phyloP scores from a whole-genome alignment of 1,284 basidiomycete genomes.

The Cystobasidiaceae sp. region DNA sequence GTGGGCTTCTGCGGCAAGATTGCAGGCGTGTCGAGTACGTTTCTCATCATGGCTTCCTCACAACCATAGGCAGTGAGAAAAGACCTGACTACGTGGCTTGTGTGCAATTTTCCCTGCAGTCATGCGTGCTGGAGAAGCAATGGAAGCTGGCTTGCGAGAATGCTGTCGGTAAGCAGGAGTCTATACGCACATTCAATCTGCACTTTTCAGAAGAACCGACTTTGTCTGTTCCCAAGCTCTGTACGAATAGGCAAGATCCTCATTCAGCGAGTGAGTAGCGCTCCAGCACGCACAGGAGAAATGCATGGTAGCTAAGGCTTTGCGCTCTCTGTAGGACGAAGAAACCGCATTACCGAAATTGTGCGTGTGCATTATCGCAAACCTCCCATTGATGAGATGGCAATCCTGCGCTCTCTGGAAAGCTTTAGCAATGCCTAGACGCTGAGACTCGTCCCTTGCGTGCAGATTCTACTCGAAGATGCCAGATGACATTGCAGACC shows the following conservation, averaged over 20 bases:
- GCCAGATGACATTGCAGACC: slow-evolving; percentile 82
- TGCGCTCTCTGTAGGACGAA: slow-evolving; percentile 64
- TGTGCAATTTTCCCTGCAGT: slow-evolving; percentile 59
- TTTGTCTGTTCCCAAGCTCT: slow-evolving; percentile 35
- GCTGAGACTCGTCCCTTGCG: neutral
- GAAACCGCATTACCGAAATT: slow-evolving; percentile 84
- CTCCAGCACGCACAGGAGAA: neutral
- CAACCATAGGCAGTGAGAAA: too few species aligned
- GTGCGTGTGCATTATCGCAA: slow-evolving; percentile 54
- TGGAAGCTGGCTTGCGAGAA: slow-evolving; percentile 68
- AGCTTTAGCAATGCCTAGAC: too few species aligned
- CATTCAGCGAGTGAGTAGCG: slow-evolving; percentile 69
- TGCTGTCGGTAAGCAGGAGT: slow-evolving; percentile 58
- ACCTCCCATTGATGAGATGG: neutral
- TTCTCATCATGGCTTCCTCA: too few species aligned
- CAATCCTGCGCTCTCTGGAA: too few species aligned
- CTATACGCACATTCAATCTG: too few species aligned
- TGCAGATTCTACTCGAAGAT: slow-evolving; percentile 60
- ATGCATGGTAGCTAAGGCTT: neutral
- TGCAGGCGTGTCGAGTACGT: slow-evolving; percentile 34
- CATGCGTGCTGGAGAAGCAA: slow-evolving; percentile 55
- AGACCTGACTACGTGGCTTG: too few species aligned
- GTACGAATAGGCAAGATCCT: slow-evolving; percentile 89
- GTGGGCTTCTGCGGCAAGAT: slow-evolving; percentile 91
- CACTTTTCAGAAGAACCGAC: too few species aligned